Evolutionary conservation across 2,329 filamentous ascomycete species (phyloP).

Genomic region (Herpomyces periplanetae): DNA sequence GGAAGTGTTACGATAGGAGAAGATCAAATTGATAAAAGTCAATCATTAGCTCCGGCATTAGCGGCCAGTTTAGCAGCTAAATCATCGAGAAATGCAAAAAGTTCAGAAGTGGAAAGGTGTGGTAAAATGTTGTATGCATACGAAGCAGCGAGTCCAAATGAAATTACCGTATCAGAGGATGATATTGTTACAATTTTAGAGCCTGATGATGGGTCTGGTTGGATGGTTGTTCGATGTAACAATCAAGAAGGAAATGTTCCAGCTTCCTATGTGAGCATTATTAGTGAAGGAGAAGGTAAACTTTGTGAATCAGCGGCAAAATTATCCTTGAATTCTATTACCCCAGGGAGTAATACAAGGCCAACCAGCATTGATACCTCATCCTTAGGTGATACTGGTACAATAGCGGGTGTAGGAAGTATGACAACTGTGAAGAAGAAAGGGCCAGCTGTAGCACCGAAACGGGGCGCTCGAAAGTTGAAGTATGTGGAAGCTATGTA

Average conservation of each 20-base stretch:
- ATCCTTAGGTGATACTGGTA: slow-evolving; percentile 15
- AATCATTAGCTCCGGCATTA: too few species aligned
- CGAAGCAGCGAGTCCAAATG: slow-evolving; percentile 36
- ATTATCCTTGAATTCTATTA: too few species aligned
- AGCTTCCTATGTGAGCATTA: slow-evolving; percentile 44
- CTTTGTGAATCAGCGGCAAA: too few species aligned
- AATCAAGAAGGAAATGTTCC: slow-evolving; percentile 53
- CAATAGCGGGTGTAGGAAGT: slow-evolving; percentile 7
- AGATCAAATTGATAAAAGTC: too few species aligned
- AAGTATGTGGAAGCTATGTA: slow-evolving; percentile 78
- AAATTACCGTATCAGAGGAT: slow-evolving; percentile 40
- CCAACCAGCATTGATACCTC: slow-evolving; percentile 40
- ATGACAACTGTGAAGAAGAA: slow-evolving; percentile 25
- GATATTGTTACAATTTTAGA: slow-evolving; percentile 39
- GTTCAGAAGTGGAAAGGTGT: slow-evolving; percentile 15
- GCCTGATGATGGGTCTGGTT: slow-evolving; percentile 63
- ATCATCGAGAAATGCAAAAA: too few species aligned
- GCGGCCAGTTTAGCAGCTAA: too few species aligned
- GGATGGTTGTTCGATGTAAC: slow-evolving; percentile 43
- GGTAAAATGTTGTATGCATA: slow-evolving; percentile 75
- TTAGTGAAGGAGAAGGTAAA: too few species aligned
- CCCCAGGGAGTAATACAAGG: slow-evolving; percentile 10
- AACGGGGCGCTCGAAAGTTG: slow-evolving; percentile 62
- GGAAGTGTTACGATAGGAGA: too few species aligned
- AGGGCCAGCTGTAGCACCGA: slow-evolving; percentile 60